Conservation (phyloP, 1,139 yeast species). For the Candida glucosophila region DNA sequence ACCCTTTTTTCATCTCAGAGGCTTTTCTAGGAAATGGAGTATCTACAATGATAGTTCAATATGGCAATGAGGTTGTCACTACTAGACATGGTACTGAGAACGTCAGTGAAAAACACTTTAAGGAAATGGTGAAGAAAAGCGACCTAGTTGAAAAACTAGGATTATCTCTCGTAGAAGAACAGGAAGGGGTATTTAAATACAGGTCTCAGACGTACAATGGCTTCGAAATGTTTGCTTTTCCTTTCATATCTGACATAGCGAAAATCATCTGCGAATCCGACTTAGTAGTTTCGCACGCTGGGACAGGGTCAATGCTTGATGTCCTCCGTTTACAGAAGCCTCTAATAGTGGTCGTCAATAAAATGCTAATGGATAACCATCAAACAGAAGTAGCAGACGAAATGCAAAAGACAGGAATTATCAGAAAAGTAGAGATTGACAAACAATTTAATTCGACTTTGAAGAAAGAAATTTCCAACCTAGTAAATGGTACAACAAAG, state of each 20-base stretch:
- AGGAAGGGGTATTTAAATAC: neutral
- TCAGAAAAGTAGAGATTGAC: conserved; percentile 4
- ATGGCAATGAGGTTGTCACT: conserved; percentile 47
- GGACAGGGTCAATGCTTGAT: conserved; percentile 88
- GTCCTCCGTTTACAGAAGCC: conserved; percentile 48
- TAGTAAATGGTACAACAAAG: conserved; percentile 1
- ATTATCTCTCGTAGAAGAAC: conserved; percentile 2
- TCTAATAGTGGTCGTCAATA: conserved; percentile 65
- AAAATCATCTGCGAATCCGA: conserved; percentile 33
- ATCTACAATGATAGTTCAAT: conserved; percentile 48
- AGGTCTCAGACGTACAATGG: conserved; percentile 2
- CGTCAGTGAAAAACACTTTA: conserved; percentile 17
- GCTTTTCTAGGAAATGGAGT: conserved; percentile 25
- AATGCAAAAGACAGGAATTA: conserved; percentile 24
- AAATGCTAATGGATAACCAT: conserved; percentile 73
- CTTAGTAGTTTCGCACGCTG: conserved; percentile 81
- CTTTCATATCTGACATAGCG: conserved; percentile 36
- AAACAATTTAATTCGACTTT: conserved; percentile 3
- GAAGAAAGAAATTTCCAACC: conserved; percentile 1
- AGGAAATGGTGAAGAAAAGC: conserved; percentile 8
- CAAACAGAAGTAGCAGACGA: conserved; percentile 70
- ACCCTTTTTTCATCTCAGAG: conserved; percentile 22
- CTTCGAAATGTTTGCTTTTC: conserved; percentile 26
- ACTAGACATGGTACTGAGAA: conserved; percentile 11
- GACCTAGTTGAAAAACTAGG: conserved; percentile 7